Evolutionary conservation across 225 moss, liverwort and hornwort genomes (phyloP), one percentile per base, ranked within the genome.

Genomic region (Pseudisothecium myosuroides): DNA sequence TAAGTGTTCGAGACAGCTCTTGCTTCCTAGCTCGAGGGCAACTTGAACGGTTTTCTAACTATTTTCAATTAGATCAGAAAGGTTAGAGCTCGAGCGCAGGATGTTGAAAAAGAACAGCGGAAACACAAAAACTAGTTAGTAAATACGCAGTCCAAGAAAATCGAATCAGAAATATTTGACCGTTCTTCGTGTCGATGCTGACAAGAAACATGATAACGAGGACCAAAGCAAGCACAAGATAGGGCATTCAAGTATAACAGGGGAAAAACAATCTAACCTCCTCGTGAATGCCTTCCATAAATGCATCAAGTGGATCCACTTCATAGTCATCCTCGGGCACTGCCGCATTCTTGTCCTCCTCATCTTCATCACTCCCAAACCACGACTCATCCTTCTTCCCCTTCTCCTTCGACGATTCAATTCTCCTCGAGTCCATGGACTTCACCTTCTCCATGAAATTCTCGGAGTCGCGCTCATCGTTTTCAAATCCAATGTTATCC

Each of bases 261-360:
- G 14, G 65, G 28, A 76, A 54, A 54, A 79, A 66, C 6, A 63
- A 84, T 52, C 92, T 65, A 83, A 94, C 98, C 95, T 99, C 98
- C 88, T 99, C 98, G n/a, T 96, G 97, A 83, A 99, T 99, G 62
- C 98, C 98, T 87, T 96, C 97, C 98, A 99, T 99, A 86, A 97
- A 99, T 7, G 97, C 97, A 91, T 99, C 98, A 52, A 97, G 96
- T 21, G 98, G 98, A 92, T 99, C 98, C 62, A 99, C 93, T 82
- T 96, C 95, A 55, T 94, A 81, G 54, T 89, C 96, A 52, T 95
- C 91, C 87, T 83, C 88, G 52, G 54, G 68, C 86, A 83, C 90
- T 66, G 74, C 84, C 23, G 47, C 75, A 82, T 82, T 85, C 79
- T 87, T 82, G 56, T 87, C 61, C 36, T 93, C 92, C 50, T 93